Base-by-base conservation (phyloP, 2,329 filamentous ascomycete species). In the Cryphonectria naterciae region DNA sequence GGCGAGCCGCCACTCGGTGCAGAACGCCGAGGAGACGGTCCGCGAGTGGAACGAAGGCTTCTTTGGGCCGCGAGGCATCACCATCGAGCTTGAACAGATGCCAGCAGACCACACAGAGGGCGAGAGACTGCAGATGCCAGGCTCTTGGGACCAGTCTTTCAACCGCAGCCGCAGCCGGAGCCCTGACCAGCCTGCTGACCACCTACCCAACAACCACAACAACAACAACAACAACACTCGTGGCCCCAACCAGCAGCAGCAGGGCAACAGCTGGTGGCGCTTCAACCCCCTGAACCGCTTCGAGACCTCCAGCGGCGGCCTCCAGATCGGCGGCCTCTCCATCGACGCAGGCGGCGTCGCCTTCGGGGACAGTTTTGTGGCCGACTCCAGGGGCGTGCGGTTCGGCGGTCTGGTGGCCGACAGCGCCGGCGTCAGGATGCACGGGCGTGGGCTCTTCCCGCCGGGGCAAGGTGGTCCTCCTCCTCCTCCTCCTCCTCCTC, bases 41-140 rank as follows among this genome's bases (percentile, higher is more conserved):
- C 76, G 80, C 62, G 85, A 88, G 74, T 90, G 88, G 87, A 89
- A 90, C 73, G 80, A 83, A 3, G 83, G 83, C 4, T 89, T 89
- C 77, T 90, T 89, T 70, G 78, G 74, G 1, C 86, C 85, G 2
- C 80, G 87, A 15, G 84, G 84, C 19, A 78, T 89, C 13, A 77
- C 74, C 2, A 80, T 89, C 56, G 77, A 75, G 1, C 74, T 84
- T 4, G 69, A 69, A 35, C 72, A 77, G 28, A 74, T 73, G 1
- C 68, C 74, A 28, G 37, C 69, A 15, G 37, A 66, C 64, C 37
- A 66, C 63, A 13, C 15, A 25, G 58, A 65, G 5, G 74, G 75
- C 13, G 75, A 73, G 25, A 19, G 54, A 28, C 72, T 70, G 22
- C 75, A 72, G 19, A 75, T 80, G 69, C 80, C 80, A 0, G 80